Percentiles rank a stretch among this genome's conserved stretches.
These are phyloP conservation scores for Raffaelea arxii DNA, from an alignment of 2,329 filamentous ascomycete genomes.

Conservation along the genomic window DNA sequence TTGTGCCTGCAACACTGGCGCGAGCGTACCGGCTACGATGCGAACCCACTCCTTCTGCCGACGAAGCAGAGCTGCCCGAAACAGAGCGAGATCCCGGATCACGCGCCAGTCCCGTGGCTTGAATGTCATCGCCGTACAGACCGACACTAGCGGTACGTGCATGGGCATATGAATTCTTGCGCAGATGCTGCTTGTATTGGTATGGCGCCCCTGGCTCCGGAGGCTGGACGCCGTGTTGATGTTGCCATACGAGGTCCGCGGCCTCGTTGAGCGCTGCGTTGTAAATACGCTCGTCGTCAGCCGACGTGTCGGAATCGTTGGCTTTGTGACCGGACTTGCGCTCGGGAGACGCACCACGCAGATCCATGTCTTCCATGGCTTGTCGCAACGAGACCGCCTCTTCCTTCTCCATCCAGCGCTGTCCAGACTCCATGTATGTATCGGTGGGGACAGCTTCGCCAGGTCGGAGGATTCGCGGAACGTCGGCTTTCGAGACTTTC, in stretches of 20 bases:
- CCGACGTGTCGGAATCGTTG: conserved; percentile 29
- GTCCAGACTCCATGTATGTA: conserved; percentile 63
- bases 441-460: conserved; percentile 54
- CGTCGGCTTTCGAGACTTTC: conserved; percentile 19
- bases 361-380: conserved; percentile 64
- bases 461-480: conserved; percentile 35
- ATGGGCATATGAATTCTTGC: conserved; percentile 62
- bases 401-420: conserved; percentile 73
- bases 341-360: too few species aligned
- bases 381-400: conserved; percentile 60
- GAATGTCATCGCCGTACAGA: conserved; percentile 35
- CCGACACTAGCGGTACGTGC: conserved; percentile 52
- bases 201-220: conserved; percentile 55
- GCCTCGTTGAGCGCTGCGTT: conserved; percentile 66
- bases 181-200: conserved; percentile 57
- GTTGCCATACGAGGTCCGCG: conserved; percentile 68
- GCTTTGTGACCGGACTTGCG: conserved; percentile 23
- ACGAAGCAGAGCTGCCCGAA: conserved; percentile 40
- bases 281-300: conserved; percentile 55
- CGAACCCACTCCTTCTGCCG: conserved; percentile 31
- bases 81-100: conserved; percentile 33
- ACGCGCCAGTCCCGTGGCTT: conserved; percentile 34
- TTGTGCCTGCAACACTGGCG: too few species aligned
- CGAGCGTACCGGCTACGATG: conserved; percentile 21
- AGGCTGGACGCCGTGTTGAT: conserved; percentile 49